Evolutionary conservation across 148 eudicot species (phyloP).

Genomic region (Dianthus caryophyllus): DNA sequence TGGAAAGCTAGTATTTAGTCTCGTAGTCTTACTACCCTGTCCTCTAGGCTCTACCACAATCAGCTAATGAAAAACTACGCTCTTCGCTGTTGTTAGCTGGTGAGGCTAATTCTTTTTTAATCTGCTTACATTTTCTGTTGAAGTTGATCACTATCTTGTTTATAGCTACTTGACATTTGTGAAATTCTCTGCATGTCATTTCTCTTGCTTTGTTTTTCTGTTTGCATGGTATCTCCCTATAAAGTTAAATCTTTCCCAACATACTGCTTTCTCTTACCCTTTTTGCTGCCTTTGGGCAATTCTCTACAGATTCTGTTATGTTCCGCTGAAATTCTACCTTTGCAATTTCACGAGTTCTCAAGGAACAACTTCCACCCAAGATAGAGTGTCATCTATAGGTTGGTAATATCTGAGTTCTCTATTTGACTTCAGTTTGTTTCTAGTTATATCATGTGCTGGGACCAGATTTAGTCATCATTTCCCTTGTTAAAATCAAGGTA

Average conservation of each 20-base stretch:
- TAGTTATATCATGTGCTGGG: not conserved
- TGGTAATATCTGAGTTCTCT: slow-evolving; percentile 23
- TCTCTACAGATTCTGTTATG: slow-evolving; percentile 61
- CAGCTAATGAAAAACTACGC: not conserved
- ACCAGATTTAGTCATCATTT: not conserved
- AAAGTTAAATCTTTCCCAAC: not conserved
- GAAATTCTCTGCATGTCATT: not conserved
- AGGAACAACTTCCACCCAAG: slow-evolving; percentile 46
- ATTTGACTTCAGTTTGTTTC: not conserved
- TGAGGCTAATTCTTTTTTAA: not conserved
- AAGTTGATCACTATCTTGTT: not conserved
- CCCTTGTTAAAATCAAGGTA: not conserved
- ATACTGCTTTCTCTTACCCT: not conserved
- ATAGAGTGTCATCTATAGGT: slow-evolving; percentile 66
- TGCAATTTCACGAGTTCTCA: slow-evolving; percentile 41
- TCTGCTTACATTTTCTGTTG: not conserved
- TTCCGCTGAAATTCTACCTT: slow-evolving; percentile 54
- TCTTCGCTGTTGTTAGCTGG: not conserved
- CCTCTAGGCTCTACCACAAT: not conserved
- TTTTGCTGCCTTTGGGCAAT: slow-evolving; percentile 7
- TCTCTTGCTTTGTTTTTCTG: not conserved
- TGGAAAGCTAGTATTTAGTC: not conserved
- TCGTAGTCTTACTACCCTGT: not conserved
- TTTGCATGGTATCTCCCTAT: not conserved
- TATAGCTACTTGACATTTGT: not conserved